Conservation (phyloP, 2,329 filamentous ascomycete genomes). For the Hypoxylon sp. region DNA sequence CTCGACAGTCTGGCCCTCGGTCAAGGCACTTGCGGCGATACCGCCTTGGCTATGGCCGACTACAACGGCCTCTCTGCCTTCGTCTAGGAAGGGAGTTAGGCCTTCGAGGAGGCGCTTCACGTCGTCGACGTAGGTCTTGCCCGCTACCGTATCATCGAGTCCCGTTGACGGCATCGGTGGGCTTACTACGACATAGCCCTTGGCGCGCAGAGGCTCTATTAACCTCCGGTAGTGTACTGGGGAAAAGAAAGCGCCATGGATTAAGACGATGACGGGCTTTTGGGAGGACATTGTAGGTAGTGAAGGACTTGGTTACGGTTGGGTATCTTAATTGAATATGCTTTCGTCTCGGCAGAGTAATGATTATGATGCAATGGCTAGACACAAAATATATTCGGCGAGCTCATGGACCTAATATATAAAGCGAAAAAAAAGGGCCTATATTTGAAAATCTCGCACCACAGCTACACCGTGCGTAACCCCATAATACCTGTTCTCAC, state of each 20-base stretch:
- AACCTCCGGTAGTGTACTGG: slow-evolving; percentile 44
- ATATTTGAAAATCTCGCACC: neutral
- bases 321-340: slow-evolving; percentile 2
- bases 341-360: neutral
- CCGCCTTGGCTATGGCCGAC: slow-evolving; percentile 53
- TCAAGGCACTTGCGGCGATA: slow-evolving; percentile 50
- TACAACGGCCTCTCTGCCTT: slow-evolving; percentile 46
- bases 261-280: slow-evolving; percentile 46
- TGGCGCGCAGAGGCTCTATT: slow-evolving; percentile 44
- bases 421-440: slow-evolving; percentile 1
- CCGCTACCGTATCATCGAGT: slow-evolving; percentile 45
- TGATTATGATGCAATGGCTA: neutral
- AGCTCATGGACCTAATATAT: neutral
- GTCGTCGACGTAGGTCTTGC: slow-evolving; percentile 48
- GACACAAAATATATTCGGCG: slow-evolving; percentile 10
- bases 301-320: neutral
- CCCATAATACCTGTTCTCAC: neutral
- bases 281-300: slow-evolving; percentile 31
- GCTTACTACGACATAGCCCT: slow-evolving; percentile 40
- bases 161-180: slow-evolving; percentile 41
- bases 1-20: slow-evolving; percentile 48
- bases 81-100: slow-evolving; percentile 44
- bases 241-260: slow-evolving; percentile 46
- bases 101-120: slow-evolving; percentile 42
- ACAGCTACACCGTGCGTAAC: neutral